Evolutionary conservation across 192 early-diverging fungal species (phyloP).

Genomic region (Cladochytrium replicatum): DNA sequence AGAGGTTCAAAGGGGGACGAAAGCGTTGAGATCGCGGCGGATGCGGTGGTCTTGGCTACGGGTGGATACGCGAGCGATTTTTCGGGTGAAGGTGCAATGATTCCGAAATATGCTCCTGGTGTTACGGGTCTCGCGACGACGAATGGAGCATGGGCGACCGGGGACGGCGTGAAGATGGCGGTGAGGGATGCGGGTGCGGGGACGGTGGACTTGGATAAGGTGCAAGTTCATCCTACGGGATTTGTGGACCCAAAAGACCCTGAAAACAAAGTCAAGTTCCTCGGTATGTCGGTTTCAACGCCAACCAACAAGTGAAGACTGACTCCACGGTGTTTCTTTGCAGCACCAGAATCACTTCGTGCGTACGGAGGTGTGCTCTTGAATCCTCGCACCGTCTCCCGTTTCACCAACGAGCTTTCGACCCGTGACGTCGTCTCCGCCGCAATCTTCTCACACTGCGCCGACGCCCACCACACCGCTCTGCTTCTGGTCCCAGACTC

Average conservation of each 20-base stretch:
- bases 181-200: conserved; percentile 50
- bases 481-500: no score
- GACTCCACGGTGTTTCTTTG: background rate
- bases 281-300: conserved; percentile 19
- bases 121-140: conserved; percentile 52
- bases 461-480: background rate
- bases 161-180: conserved; percentile 73
- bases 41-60: conserved; percentile 67
- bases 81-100: conserved; percentile 1
- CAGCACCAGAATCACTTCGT: conserved; percentile 76
- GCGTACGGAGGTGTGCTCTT: conserved; percentile 70
- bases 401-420: conserved; percentile 78
- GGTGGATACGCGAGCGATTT: conserved; percentile 79
- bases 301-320: background rate
- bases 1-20: conserved; percentile 19
- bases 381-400: conserved; percentile 48
- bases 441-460: conserved; percentile 13
- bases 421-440: conserved; percentile 73
- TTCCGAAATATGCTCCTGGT: conserved; percentile 4
- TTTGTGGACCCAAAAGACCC: conserved; percentile 69
- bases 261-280: conserved; percentile 64
- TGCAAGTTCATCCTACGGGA: conserved; percentile 87
- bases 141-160: conserved; percentile 71
- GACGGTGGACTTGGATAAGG: conserved; percentile 70
- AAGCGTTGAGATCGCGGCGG: conserved; percentile 35